Evolutionary conservation across 2,329 filamentous ascomycete species (phyloP).

Genomic region (Aspergillus costaricaensis): DNA sequence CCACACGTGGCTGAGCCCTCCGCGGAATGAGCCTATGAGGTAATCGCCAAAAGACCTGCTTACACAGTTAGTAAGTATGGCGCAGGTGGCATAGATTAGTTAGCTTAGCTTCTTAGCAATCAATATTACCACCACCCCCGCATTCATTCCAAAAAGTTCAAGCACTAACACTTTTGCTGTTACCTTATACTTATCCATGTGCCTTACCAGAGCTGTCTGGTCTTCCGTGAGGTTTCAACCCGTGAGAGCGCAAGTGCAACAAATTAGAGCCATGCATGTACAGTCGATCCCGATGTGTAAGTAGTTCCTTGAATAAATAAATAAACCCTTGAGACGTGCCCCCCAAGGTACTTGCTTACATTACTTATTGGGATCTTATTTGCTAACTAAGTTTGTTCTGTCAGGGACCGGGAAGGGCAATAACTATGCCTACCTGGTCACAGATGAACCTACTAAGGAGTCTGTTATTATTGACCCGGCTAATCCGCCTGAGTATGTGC

Average conservation of each 20-base stretch:
- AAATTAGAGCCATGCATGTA: conserved; percentile 50
- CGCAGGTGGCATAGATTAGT: not conserved
- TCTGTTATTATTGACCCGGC: conserved; percentile 56
- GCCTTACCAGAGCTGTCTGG: conserved; percentile 28
- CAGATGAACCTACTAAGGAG: conserved; percentile 51
- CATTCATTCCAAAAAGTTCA: not conserved
- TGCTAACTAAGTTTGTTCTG: not conserved
- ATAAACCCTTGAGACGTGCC: not conserved
- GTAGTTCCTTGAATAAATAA: conserved; percentile 20
- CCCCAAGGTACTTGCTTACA: not conserved
- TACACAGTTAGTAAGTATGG: not conserved
- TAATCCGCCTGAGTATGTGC: conserved; percentile 51
- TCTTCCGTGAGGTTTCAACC: conserved; percentile 19
- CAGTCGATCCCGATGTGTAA: conserved; percentile 57
- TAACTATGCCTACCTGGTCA: conserved; percentile 57
- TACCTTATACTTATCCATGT: conserved; percentile 28
- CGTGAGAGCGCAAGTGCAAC: conserved; percentile 6
- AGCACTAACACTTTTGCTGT: not conserved
- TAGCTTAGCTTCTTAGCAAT: not conserved
- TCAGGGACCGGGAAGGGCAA: conserved; percentile 46
- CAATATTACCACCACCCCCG: conserved; percentile 11
- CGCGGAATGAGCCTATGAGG: conserved; percentile 14
- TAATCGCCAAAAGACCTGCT: conserved; percentile 14
- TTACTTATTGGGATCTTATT: not conserved
- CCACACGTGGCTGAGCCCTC: conserved; percentile 12